phyloP scores from a whole-genome alignment of 2,329 filamentous ascomycete genomes.

The Apiospora koreana region DNA sequence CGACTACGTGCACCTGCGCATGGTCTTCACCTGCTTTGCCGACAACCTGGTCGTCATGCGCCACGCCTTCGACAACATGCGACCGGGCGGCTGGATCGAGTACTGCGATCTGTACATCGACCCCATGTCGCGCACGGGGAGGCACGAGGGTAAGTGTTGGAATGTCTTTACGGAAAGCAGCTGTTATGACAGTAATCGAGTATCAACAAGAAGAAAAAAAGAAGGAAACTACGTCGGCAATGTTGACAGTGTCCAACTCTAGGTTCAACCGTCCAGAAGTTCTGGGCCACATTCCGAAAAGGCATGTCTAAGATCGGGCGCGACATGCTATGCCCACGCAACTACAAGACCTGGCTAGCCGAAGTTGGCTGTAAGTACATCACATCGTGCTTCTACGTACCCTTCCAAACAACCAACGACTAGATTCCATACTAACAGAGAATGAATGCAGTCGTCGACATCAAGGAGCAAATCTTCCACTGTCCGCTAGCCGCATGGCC shows the following conservation, averaged over 20 bases:
- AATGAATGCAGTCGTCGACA: slow-evolving; percentile 7
- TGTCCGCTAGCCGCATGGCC: slow-evolving; percentile 9
- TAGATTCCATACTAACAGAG: neutral
- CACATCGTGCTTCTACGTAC: too few relatives aligned
- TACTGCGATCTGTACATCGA: slow-evolving; percentile 8
- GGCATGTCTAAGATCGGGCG: slow-evolving; percentile 10
- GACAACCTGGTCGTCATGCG: slow-evolving; percentile 14
- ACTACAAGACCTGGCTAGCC: slow-evolving; percentile 13
- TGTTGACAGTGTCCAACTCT: neutral
- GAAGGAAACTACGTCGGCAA: neutral
- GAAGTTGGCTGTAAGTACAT: slow-evolving; percentile 15
- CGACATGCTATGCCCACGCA: neutral
- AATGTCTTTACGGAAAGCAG: too few relatives aligned
- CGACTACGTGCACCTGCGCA: slow-evolving; percentile 14
- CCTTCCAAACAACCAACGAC: neutral
- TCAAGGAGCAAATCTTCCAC: slow-evolving; percentile 7
- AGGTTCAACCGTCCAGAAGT: slow-evolving; percentile 12
- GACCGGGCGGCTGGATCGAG: slow-evolving; percentile 13
- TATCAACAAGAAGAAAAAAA: too few relatives aligned
- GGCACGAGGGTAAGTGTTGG: neutral
- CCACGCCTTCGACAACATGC: slow-evolving; percentile 13
- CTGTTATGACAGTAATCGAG: too few relatives aligned
- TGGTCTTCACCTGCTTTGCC: slow-evolving; percentile 13
- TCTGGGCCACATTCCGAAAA: neutral
- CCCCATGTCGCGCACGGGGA: neutral